Evolutionary conservation across 2,329 filamentous ascomycete genomes (phyloP), one percentile per base, ranked within the genome.

Genomic region (Colletotrichum endophyticum): DNA sequence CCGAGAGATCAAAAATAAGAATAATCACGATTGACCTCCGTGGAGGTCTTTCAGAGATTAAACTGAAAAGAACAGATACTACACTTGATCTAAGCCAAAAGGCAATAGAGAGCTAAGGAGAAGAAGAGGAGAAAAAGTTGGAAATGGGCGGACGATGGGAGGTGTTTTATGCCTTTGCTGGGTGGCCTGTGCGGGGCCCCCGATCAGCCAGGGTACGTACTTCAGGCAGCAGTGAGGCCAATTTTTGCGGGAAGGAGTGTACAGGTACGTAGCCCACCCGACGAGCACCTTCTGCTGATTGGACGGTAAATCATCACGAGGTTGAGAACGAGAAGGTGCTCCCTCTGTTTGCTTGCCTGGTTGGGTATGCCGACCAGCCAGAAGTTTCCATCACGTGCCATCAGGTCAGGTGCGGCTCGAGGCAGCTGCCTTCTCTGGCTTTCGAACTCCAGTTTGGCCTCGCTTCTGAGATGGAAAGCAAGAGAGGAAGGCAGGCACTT

Each of bases 11-110:
- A 94, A 94, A 94, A 94, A 94, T 93, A 87, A 88, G 92, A 90
- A 89, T 93, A 94, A 94, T 93, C 91, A 91, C 89, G 88, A 88
- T 90, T 90, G 89, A 88, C 86, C 87, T 87, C 90, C 88, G 85
- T 92, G 89, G 90, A 86, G 87, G 87, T 88, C 89, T 93, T 93
- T 92, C 92, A 94, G 92, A 92, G 91, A 94, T 94, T 94, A 94
- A 94, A 93, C 92, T 94, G 91, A 93, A 93, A 94, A 94, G 92
- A 94, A 94, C 91, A 93, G 91, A 92, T 93, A 93, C 92, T 93
- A 93, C 91, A 93, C 91, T 93, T 93, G 91, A 93, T 93, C 92
- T 93, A 91, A 92, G 79, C 79, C 78, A 76, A 73, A 78, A 78
- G 77, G 77, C 84, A 85, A 86, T 49, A 87, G 88, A 89, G 73